phyloP scores from a whole-genome alignment of 129 eudicot species.

The Artemisia annua region DNA sequence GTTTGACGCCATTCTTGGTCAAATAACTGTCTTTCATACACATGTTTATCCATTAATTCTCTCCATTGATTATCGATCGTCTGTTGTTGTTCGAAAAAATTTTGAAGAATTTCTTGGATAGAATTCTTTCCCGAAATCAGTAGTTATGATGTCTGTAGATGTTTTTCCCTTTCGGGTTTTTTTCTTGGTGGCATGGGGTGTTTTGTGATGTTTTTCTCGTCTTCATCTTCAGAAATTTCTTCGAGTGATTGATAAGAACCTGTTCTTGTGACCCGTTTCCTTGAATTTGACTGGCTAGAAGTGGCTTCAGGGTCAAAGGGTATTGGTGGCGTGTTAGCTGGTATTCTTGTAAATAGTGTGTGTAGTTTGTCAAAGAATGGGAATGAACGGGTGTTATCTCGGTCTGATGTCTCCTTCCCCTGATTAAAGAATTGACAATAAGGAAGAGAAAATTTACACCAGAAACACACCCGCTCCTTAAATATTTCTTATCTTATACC shows the following conservation, averaged over 20 bases:
- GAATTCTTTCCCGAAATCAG: constrained; percentile 3
- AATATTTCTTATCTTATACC: neutral
- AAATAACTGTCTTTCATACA: constrained; percentile 48
- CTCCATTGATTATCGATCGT: constrained; percentile 69
- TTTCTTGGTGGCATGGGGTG: constrained; percentile 36
- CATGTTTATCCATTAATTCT: constrained; percentile 57
- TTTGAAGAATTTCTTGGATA: constrained; percentile 51
- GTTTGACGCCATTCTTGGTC: constrained; percentile 76
- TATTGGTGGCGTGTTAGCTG: constrained; percentile 33
- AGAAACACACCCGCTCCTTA: neutral
- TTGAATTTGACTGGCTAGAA: constrained; percentile 36
- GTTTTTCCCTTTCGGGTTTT: constrained; percentile 49
- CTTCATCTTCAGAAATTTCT: constrained; percentile 47
- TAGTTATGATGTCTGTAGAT: constrained; percentile 17
- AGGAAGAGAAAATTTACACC: neutral
- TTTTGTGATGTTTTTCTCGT: constrained; percentile 26
- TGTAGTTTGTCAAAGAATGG: constrained; percentile 68
- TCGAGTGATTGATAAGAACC: constrained; percentile 43
- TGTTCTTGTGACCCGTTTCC: constrained; percentile 31
- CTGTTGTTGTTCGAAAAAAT: constrained; percentile 61
- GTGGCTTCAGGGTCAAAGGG: constrained; percentile 40
- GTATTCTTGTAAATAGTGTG: constrained; percentile 48
- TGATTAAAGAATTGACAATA: constrained; percentile 22
- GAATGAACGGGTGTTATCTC: constrained; percentile 47
- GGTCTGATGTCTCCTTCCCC: constrained; percentile 61